Percentiles rank a stretch among this genome's conserved stretches.
Evolutionary conservation across 495 filamentous ascomycete genomes (phyloP).

Genomic region (Aspergillus olivimuriae): DNA sequence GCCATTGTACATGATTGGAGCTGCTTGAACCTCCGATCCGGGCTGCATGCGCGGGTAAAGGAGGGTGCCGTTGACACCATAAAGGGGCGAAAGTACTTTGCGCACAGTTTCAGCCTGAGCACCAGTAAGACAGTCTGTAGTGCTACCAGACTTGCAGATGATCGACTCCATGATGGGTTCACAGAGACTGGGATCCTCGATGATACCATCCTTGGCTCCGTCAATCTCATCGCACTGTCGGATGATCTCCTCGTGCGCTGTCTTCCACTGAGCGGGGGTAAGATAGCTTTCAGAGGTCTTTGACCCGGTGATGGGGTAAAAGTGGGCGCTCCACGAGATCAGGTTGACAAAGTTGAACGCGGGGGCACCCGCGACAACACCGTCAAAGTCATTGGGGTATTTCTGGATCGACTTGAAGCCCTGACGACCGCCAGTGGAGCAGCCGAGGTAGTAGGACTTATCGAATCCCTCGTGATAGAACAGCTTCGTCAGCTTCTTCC

Average conservation of each 20-base stretch:
- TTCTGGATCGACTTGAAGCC: constrained; percentile 46
- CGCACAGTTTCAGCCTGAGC: constrained; percentile 49
- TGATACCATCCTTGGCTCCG: constrained; percentile 57
- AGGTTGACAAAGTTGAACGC: constrained; percentile 46
- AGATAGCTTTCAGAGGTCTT: constrained; percentile 45
- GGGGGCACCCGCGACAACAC: constrained; percentile 56
- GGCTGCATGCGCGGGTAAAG: constrained; percentile 51
- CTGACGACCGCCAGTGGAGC: constrained; percentile 50
- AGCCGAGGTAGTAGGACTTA: constrained; percentile 51
- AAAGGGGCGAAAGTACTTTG: constrained; percentile 48
- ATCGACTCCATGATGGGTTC: constrained; percentile 45
- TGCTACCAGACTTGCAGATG: constrained; percentile 37
- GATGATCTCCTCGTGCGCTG: constrained; percentile 52
- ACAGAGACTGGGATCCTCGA: constrained; percentile 56
- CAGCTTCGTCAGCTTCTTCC: constrained; percentile 40
- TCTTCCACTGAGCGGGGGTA: constrained; percentile 38
- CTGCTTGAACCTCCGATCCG: constrained; percentile 30
- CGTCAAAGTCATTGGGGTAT: constrained; percentile 55
- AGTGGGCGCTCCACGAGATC: constrained; percentile 47
- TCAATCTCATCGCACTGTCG: constrained; percentile 62
- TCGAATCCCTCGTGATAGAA: constrained; percentile 41
- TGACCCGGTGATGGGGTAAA: constrained; percentile 44
- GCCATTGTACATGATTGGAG: constrained; percentile 30
- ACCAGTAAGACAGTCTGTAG: constrained; percentile 47
- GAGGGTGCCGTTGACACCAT: constrained; percentile 43